Evolutionary conservation across 2,329 filamentous ascomycete species (phyloP).

Genomic region (Stagonosporopsis vannaccii): DNA sequence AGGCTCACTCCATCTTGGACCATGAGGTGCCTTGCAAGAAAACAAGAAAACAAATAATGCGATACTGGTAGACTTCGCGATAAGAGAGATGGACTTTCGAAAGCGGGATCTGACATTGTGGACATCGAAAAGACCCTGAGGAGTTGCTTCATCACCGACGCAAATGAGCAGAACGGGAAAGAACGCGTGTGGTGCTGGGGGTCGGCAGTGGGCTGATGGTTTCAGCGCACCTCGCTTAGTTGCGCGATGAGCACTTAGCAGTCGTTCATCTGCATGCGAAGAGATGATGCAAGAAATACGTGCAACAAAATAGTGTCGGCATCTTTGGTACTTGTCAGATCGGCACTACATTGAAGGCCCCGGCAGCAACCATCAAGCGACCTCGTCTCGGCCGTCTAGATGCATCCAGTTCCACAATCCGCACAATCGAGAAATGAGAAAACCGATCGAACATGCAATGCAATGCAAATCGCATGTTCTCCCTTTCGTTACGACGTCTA

Average conservation of each 20-base stretch:
- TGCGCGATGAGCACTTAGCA: not conserved
- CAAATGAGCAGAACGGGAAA: not conserved
- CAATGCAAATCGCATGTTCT: not conserved
- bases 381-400: not conserved
- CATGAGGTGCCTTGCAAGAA: too few species aligned
- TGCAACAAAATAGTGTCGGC: not conserved
- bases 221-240: not conserved
- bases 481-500: not conserved
- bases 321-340: not conserved
- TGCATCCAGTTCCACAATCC: not conserved
- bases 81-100: too few species aligned
- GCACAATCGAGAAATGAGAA: not conserved
- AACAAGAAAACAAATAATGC: too few species aligned
- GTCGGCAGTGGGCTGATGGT: not conserved
- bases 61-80: too few species aligned
- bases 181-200: not conserved
- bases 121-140: not conserved
- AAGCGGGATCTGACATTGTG: too few species aligned
- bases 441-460: not conserved
- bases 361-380: not conserved
- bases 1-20: too few species aligned
- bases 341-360: not conserved
- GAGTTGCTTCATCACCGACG: too few species aligned
- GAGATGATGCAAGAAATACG: not conserved
- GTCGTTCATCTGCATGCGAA: not conserved